These are phyloP conservation scores for Candida loeiensis DNA, from an alignment of 805 yeast genomes.

Conservation along the genomic window DNA sequence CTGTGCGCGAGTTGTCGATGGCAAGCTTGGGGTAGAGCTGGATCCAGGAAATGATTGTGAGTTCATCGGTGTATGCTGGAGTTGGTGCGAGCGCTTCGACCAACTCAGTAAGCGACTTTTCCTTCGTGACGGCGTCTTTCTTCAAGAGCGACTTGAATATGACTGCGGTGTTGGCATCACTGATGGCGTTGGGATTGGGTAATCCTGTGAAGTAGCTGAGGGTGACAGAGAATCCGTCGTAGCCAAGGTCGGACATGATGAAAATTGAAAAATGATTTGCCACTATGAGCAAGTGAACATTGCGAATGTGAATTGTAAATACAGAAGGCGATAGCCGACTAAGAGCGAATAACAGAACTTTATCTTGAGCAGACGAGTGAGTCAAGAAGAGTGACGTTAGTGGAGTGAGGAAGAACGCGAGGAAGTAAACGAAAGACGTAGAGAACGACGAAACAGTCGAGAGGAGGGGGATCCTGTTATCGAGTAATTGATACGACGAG, in stretches of 20 bases:
- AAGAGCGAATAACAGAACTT: too few species aligned
- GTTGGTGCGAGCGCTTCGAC: constrained; percentile 24
- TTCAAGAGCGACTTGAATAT: constrained; percentile 75
- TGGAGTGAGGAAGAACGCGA: too few species aligned
- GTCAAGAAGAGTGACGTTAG: too few species aligned
- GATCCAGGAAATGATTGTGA: constrained; percentile 62
- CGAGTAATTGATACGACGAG: too few species aligned
- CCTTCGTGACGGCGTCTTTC: constrained; percentile 81
- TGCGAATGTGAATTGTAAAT: neutral
- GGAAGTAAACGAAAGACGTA: too few species aligned
- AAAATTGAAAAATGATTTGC: neutral
- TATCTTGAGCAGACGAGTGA: too few species aligned
- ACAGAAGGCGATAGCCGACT: too few species aligned
- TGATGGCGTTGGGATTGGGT: constrained; percentile 49
- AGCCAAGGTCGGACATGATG: constrained; percentile 21
- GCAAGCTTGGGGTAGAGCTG: constrained; percentile 80
- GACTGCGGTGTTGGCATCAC: constrained; percentile 47
- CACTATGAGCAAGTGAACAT: neutral
- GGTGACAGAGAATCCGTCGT: constrained; percentile 45
- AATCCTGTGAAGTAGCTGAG: constrained; percentile 72
- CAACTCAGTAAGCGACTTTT: constrained; percentile 64
- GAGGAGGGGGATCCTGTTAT: too few species aligned
- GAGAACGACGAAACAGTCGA: too few species aligned
- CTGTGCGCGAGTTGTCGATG: constrained; percentile 62
- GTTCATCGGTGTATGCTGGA: constrained; percentile 27